phyloP scores from a whole-genome alignment of 768 basidiomycete species.

The Suillus subaureus region DNA sequence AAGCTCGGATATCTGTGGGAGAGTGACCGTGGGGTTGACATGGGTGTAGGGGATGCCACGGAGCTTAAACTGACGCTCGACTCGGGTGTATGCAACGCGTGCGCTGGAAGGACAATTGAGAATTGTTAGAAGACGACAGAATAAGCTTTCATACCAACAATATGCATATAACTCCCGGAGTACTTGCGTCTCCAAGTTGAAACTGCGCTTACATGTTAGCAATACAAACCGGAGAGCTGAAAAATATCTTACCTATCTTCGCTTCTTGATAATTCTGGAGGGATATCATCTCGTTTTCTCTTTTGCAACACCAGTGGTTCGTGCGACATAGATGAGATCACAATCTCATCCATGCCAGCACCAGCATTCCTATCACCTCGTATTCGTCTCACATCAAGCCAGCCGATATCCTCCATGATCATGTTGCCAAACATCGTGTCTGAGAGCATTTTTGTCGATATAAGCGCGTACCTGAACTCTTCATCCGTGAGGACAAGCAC shows the following conservation, averaged over 20 bases:
- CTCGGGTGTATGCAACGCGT: slow-evolving; percentile 85
- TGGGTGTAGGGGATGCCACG: slow-evolving; percentile 78
- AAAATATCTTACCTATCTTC: slow-evolving; percentile 29
- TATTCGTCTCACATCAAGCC: slow-evolving; percentile 75
- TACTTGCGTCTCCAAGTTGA: slow-evolving; percentile 71
- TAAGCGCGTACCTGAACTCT: slow-evolving; percentile 80
- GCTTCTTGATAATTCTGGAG: slow-evolving; percentile 17
- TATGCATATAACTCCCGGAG: slow-evolving; percentile 83
- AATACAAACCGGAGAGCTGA: slow-evolving; percentile 7
- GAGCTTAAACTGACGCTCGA: slow-evolving; percentile 85
- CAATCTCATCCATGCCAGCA: slow-evolving; percentile 14
- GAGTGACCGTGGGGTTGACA: slow-evolving; percentile 58
- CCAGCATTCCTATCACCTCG: slow-evolving; percentile 43
- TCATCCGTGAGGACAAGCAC: slow-evolving; percentile 81
- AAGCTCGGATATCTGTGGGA: slow-evolving; percentile 46
- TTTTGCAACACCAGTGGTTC: slow-evolving; percentile 29
- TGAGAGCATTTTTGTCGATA: slow-evolving; percentile 59
- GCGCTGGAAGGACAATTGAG: slow-evolving; percentile 50
- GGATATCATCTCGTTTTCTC: slow-evolving; percentile 28
- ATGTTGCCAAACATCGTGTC: slow-evolving; percentile 61
- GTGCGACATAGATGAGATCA: slow-evolving; percentile 17
- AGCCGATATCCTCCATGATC: slow-evolving; percentile 77
- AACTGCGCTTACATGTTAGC: slow-evolving; percentile 34
- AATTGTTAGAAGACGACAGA: neutral
- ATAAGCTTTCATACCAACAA: slow-evolving; percentile 64